These are phyloP conservation scores for Kitagawia praeruptora DNA, from an alignment of 129 eudicot species.

Conservation along the genomic window DNA sequence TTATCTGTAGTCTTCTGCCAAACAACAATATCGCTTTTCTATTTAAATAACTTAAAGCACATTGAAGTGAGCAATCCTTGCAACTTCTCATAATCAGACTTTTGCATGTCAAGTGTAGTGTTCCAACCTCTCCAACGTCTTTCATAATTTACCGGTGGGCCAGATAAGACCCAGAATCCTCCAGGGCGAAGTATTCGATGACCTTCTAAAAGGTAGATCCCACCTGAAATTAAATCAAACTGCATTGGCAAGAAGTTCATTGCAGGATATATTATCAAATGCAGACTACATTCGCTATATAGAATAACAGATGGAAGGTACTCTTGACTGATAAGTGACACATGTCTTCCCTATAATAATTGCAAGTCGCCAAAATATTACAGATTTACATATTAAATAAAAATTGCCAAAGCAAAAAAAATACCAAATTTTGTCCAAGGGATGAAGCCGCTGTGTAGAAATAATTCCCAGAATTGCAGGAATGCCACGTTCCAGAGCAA, in stretches of 20 bases:
- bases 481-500: conserved; percentile 95
- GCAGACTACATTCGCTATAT: not conserved
- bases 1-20: conserved; percentile 84
- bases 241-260: not conserved
- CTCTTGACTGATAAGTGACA: not conserved
- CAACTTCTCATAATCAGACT: conserved; percentile 68
- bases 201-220: conserved; percentile 79
- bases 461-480: conserved; percentile 94
- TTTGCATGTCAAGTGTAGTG: conserved; percentile 71
- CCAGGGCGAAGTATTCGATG: conserved; percentile 88
- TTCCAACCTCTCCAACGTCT: too few relatives aligned
- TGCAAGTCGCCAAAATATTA: not conserved
- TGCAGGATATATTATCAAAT: not conserved
- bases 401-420: not conserved
- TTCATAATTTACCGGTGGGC: conserved; percentile 89
- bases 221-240: conserved; percentile 42
- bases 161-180: conserved; percentile 90
- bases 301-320: not conserved
- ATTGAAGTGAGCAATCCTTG: conserved; percentile 66
- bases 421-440: conserved; percentile 99
- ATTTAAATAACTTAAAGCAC: conserved; percentile 84
- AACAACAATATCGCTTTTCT: conserved; percentile 80
- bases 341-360: not conserved
- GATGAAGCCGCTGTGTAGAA: conserved; percentile 95
- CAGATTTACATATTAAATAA: not conserved